These are phyloP conservation scores for Globisporangium nunn DNA, from an alignment of 352 stramenopile species.

Conservation along the genomic window DNA sequence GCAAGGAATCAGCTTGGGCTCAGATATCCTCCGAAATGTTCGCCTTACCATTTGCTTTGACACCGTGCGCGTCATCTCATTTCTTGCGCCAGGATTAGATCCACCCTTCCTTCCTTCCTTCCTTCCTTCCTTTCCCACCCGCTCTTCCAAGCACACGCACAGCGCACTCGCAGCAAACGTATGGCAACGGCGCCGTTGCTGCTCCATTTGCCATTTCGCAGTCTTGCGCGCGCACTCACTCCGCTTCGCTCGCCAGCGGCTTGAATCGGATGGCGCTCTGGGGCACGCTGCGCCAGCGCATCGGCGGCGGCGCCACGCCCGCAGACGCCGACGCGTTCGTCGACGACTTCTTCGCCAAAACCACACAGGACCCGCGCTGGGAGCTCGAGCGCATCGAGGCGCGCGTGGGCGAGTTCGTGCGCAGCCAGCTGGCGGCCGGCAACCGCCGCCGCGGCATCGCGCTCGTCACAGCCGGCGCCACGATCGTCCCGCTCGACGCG, in stretches of 20 bases:
- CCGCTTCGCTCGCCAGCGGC: not conserved
- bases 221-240: not conserved
- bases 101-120: no score
- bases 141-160: not conserved
- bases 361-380: conserved; percentile 51
- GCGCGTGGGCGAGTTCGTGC: conserved; percentile 50
- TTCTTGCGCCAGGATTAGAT: no score
- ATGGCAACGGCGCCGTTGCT: no score
- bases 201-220: not conserved
- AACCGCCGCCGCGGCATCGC: conserved; percentile 51
- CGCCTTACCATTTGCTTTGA: no score
- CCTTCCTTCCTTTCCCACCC: no score
- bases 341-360: conserved; percentile 78
- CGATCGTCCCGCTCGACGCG: conserved; percentile 66
- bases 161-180: not conserved
- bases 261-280: conserved; percentile 54
- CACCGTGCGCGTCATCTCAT: no score
- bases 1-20: no score
- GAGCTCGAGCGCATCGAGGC: conserved; percentile 29
- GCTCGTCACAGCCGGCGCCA: conserved; percentile 75
- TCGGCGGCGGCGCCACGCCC: conserved; percentile 46
- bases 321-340: conserved; percentile 72
- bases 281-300: conserved; percentile 72
- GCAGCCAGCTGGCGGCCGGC: conserved; percentile 38
- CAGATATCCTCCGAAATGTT: no score